These are phyloP conservation scores for Chytridium lagenaria DNA, from an alignment of 371 early-diverging fungal species.

Conservation along the genomic window DNA sequence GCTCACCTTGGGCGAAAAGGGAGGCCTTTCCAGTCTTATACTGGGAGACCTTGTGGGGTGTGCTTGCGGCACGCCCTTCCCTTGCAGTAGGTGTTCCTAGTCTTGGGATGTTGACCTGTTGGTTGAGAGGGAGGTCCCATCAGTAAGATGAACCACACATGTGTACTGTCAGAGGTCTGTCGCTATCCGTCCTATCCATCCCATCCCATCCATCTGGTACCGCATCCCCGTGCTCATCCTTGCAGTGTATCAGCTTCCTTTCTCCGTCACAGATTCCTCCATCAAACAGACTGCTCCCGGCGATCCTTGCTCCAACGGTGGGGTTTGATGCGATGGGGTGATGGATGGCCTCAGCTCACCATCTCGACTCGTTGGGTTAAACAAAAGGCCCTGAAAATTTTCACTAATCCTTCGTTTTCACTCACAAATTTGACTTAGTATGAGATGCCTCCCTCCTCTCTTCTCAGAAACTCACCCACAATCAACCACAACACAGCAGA, in stretches of 20 bases:
- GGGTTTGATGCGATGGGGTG: background rate
- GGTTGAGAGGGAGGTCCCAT: background rate
- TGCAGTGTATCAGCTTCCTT: too few relatives aligned
- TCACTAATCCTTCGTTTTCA: too few relatives aligned
- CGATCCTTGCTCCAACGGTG: too few relatives aligned
- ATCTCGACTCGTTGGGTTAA: too few relatives aligned
- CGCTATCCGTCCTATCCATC: background rate
- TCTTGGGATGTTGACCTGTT: conserved; percentile 97
- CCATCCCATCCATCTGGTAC: background rate
- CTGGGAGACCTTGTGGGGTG: conserved; percentile 98
- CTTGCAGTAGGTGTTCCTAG: conserved; percentile 98
- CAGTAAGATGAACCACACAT: background rate
- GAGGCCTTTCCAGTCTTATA: conserved; percentile 99
- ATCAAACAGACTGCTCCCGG: too few relatives aligned
- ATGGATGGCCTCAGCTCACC: too few relatives aligned
- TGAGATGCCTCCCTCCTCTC: too few relatives aligned
- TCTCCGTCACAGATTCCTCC: too few relatives aligned
- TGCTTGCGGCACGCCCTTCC: conserved; percentile 96
- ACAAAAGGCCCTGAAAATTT: too few relatives aligned
- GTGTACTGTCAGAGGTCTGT: background rate
- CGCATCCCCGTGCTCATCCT: background rate
- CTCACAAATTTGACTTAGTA: too few relatives aligned
- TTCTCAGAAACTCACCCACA: too few relatives aligned
- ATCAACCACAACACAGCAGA: too few relatives aligned
- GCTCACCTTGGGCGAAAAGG: conserved; percentile 89